Evolutionary conservation across 305 asterid species (phyloP).

Genomic region (Andrographis paniculata): DNA sequence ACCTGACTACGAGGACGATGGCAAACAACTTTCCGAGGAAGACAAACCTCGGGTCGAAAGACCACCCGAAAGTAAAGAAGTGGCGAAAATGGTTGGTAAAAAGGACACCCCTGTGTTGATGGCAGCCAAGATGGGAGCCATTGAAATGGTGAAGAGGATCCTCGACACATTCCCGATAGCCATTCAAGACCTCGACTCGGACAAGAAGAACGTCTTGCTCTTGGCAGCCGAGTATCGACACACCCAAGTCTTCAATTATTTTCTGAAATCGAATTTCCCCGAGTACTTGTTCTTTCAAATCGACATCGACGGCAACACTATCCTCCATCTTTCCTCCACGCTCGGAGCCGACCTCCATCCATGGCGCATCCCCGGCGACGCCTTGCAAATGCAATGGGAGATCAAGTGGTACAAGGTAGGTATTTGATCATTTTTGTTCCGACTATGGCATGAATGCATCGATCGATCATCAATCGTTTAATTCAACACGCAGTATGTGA

Average conservation of each 20-base stretch:
- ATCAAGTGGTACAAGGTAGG: conserved; percentile 48
- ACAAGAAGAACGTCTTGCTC: conserved; percentile 39
- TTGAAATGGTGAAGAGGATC: conserved; percentile 39
- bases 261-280: conserved; percentile 20
- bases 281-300: conserved; percentile 28
- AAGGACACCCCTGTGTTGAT: conserved; percentile 24
- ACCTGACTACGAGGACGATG: no score
- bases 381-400: conserved; percentile 38
- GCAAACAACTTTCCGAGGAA: no score
- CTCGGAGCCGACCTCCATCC: conserved; percentile 16
- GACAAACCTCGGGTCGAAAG: no score
- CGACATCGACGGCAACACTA: conserved; percentile 32
- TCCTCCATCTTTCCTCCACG: conserved; percentile 39
- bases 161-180: conserved; percentile 29
- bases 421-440: background rate
- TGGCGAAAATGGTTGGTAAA: no score
- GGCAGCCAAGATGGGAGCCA: conserved; percentile 48
- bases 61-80: no score
- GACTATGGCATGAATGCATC: background rate
- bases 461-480: background rate
- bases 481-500: conserved; percentile 33
- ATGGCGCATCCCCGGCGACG: conserved; percentile 31
- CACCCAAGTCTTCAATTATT: conserved; percentile 19
- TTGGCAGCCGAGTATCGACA: conserved; percentile 44
- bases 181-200: conserved; percentile 35